Evolutionary conservation across 768 basidiomycete species (phyloP), one percentile per base, ranked within the genome.

Genomic region (Leucocoprinus leucothites): DNA sequence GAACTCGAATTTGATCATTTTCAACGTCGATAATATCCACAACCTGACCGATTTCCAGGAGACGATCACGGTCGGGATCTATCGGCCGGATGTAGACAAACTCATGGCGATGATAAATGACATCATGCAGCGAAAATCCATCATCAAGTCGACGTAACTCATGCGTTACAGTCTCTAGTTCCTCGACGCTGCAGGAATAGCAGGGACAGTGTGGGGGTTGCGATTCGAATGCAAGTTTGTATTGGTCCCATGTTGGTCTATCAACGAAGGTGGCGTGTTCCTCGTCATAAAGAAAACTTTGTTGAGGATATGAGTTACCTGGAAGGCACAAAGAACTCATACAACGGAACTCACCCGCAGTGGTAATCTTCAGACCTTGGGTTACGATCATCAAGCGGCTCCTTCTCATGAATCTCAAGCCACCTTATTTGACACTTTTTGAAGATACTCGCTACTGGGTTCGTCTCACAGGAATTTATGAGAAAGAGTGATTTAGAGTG

Each of bases 401-500:
- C 86, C 0, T 66, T 66, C 9, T 81, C 76, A 28, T 71, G 73
- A 16, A 60, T 55, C 0, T 60, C 62, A 21, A 84, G 66, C 38
- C 77, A 68, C 1, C 63, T 72, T 7, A 89, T 58, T 16, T 82
- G 76, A 58, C 82, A 84, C 62, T 80, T 84, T 38, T 79, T 75
- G 57, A 77, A 78, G 46, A 91, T 86, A 11, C 79, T 76, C 1
- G 75, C 77, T 0, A 86, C 63, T 1, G 73, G 69, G 34, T 81
- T 77, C 59, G 84, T 73, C 43, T 79, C 82, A 59, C 89, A 91
- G 5, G 74, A 70, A 21, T 80, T 67, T 55, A 84, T 70, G 9
- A 81, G 70, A 60, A 78, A 86, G 0, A 90, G 70, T 0, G 79
- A 74, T 56, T 80, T 78, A 0, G 87, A 75, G 53, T 91, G 87